A percentile compares a stretch with the other conserved stretches of the same genome.
These are phyloP conservation scores for Tympanopsis confertula DNA, from an alignment of 2,329 filamentous ascomycete species.

Conservation along the genomic window DNA sequence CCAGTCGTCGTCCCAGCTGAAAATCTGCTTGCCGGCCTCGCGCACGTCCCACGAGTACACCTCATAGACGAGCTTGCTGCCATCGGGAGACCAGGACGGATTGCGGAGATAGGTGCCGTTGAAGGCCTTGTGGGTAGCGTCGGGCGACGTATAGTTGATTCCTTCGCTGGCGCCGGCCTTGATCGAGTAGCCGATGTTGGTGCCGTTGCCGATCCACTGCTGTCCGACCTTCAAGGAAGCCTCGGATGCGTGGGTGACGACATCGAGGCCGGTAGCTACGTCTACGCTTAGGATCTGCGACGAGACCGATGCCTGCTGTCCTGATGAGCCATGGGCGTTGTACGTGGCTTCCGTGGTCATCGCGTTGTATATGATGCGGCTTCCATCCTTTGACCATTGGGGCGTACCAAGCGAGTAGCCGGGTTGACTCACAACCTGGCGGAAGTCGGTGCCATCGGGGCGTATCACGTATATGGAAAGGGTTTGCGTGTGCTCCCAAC, in stretches of 20 bases:
- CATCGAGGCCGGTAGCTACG: constrained; percentile 21
- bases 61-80: constrained; percentile 11
- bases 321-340: constrained; percentile 16
- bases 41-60: constrained; percentile 15
- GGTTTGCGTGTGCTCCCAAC: constrained; percentile 27
- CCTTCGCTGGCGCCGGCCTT: constrained; percentile 14
- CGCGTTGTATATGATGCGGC: constrained; percentile 23
- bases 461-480: constrained; percentile 25
- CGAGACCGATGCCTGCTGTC: constrained; percentile 9
- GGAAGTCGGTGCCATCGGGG: constrained; percentile 21
- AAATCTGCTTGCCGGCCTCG: constrained; percentile 20
- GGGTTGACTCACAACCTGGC: constrained; percentile 16
- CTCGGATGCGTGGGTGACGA: constrained; percentile 14
- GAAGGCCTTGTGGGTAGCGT: constrained; percentile 5
- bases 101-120: constrained; percentile 4
- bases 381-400: constrained; percentile 21
- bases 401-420: constrained; percentile 24
- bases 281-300: constrained; percentile 23
- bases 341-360: constrained; percentile 24
- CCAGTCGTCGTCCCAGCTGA: constrained; percentile 24
- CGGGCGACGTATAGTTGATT: constrained; percentile 12
- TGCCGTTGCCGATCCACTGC: constrained; percentile 6
- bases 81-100: constrained; percentile 21
- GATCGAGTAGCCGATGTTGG: constrained; percentile 12
- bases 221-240: constrained; percentile 17